Conservation (phyloP, 805 yeast species). For the Starmerella vaccinii region DNA sequence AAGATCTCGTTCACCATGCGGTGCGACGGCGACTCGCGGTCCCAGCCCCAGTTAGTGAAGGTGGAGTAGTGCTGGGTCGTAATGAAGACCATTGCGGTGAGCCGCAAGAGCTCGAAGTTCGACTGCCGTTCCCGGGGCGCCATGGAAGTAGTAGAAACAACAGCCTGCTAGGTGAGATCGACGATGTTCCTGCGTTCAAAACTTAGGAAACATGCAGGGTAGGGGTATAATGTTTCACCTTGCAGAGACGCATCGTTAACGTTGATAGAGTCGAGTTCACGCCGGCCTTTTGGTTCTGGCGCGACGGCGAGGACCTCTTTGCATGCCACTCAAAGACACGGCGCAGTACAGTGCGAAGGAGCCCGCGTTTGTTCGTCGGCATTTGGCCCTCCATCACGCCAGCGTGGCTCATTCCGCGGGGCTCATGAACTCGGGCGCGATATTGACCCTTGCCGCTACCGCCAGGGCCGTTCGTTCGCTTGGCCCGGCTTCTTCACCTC, state of each 20-base stretch:
- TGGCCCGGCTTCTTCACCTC: neutral
- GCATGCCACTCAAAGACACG: no score
- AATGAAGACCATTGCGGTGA: constrained; percentile 15
- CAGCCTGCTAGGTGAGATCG: neutral
- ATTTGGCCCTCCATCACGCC: no score
- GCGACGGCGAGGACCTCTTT: no score
- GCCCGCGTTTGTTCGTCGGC: no score
- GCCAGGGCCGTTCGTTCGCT: neutral
- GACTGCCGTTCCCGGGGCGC: constrained; percentile 9
- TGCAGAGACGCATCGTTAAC: neutral
- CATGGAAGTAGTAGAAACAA: neutral
- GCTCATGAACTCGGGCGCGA: neutral
- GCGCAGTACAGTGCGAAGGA: no score
- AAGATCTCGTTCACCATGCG: constrained; percentile 9
- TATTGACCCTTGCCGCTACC: neutral
- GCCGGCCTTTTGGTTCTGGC: no score
- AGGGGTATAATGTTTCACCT: neutral
- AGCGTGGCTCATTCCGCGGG: neutral
- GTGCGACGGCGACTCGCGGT: constrained; percentile 4
- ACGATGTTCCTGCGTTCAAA: neutral
- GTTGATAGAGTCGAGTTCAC: no score
- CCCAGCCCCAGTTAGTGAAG: constrained; percentile 5
- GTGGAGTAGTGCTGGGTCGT: constrained; percentile 15
- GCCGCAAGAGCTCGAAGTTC: constrained; percentile 16
- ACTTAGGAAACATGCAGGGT: neutral